These are phyloP conservation scores for Phaeomoniella chlamydospora DNA, from an alignment of 2,329 filamentous ascomycete species.

Conservation along the genomic window DNA sequence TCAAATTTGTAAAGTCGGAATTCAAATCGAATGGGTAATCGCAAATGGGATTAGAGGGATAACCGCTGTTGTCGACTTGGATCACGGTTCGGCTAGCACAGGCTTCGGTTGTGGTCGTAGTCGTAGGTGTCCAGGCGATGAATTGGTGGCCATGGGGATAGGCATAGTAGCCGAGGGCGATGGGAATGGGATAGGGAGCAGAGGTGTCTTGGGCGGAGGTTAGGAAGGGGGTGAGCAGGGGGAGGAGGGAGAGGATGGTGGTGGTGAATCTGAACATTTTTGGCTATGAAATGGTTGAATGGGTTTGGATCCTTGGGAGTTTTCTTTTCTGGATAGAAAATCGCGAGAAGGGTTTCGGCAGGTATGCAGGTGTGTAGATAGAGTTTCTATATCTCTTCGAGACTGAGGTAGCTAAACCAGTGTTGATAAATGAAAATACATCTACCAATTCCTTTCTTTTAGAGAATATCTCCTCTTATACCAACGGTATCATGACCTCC, in stretches of 20 bases:
- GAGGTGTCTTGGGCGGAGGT: too few relatives aligned
- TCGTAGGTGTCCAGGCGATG: conserved; percentile 1
- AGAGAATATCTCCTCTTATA: too few relatives aligned
- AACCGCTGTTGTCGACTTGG: conserved; percentile 2
- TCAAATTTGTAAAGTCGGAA: background rate
- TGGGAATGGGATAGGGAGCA: conserved; percentile 1
- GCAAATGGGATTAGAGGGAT: background rate
- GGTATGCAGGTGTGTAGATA: too few relatives aligned
- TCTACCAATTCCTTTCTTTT: too few relatives aligned
- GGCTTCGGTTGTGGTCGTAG: conserved; percentile 1
- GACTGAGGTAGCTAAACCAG: too few relatives aligned
- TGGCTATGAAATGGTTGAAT: background rate
- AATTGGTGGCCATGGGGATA: conserved; percentile 1
- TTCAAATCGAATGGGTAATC: background rate
- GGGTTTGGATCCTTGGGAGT: background rate
- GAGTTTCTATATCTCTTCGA: too few relatives aligned
- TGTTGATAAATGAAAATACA: too few relatives aligned
- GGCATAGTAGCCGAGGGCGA: conserved; percentile 1
- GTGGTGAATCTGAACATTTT: conserved; percentile 1
- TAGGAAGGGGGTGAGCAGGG: background rate
- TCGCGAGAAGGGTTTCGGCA: too few relatives aligned
- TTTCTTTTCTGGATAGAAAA: too few relatives aligned
- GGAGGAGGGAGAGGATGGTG: conserved; percentile 1
- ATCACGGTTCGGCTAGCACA: background rate
- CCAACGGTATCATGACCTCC: too few relatives aligned